Evolutionary conservation across 345 rosid species (phyloP).

Genomic region (Pelargonium nanum): DNA sequence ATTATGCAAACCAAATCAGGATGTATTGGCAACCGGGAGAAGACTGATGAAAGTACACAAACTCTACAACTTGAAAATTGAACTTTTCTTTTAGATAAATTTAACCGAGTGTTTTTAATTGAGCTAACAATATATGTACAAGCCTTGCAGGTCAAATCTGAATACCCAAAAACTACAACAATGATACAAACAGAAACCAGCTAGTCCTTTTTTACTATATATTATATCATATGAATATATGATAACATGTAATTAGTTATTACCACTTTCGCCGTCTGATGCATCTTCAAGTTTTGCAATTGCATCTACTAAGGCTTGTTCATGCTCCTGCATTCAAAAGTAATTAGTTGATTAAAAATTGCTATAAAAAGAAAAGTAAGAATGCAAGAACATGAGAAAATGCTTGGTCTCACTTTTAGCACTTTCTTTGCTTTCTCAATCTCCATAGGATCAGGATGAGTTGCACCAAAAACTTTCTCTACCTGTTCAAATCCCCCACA

Average conservation of each 20-base stretch:
- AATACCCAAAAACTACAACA: constrained; percentile 23
- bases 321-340: constrained; percentile 58
- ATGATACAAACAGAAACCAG: constrained; percentile 6
- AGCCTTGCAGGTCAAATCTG: constrained; percentile 14
- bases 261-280: constrained; percentile 98
- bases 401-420: constrained; percentile 42
- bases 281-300: constrained; percentile 88
- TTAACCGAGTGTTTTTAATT: neutral
- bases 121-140: constrained; percentile 11
- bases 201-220: constrained; percentile 14
- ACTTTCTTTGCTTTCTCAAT: constrained; percentile 85
- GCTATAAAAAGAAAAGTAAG: neutral
- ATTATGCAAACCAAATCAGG: neutral
- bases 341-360: constrained; percentile 2
- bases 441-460: constrained; percentile 54
- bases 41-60: neutral
- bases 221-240: constrained; percentile 12
- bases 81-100: neutral
- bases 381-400: neutral
- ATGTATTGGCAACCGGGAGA: neutral
- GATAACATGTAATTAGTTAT: constrained; percentile 49
- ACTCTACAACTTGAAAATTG: neutral
- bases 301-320: constrained; percentile 78
- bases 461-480: constrained; percentile 65
- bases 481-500: constrained; percentile 38